These are phyloP conservation scores for Boechera retrofracta DNA, from an alignment of 345 rosid species.

Conservation along the genomic window DNA sequence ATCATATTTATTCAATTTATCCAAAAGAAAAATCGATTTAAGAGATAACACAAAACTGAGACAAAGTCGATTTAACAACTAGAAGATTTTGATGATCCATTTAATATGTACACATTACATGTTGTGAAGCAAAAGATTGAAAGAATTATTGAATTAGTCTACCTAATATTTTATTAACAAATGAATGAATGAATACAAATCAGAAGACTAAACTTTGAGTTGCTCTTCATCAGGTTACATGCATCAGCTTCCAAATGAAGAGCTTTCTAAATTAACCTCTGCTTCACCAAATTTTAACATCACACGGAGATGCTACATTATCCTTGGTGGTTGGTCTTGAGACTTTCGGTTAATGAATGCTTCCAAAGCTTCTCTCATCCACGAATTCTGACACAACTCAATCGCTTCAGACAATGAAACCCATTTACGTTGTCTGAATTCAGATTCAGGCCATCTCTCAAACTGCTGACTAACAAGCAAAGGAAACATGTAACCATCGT, in stretches of 20 bases:
- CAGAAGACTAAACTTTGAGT: slow-evolving; percentile 17
- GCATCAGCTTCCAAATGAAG: not conserved
- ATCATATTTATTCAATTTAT: no score
- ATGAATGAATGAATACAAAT: slow-evolving; percentile 31
- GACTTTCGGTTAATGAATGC: slow-evolving; percentile 47
- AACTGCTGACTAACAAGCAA: slow-evolving; percentile 54
- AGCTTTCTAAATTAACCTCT: no score
- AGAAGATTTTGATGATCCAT: not conserved
- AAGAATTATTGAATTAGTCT: slow-evolving; percentile 21
- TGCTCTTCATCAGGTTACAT: not conserved
- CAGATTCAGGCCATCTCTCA: slow-evolving; percentile 60
- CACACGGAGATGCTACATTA: no score
- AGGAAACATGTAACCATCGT: slow-evolving; percentile 62
- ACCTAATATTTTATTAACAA: not conserved
- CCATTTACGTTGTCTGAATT: slow-evolving; percentile 56
- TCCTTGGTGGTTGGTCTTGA: not conserved
- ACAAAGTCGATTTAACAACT: not conserved
- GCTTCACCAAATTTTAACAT: no score
- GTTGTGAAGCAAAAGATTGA: slow-evolving; percentile 14
- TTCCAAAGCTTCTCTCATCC: slow-evolving; percentile 73
- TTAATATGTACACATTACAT: slow-evolving; percentile 33
- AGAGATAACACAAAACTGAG: not conserved
- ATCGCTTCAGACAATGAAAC: slow-evolving; percentile 55
- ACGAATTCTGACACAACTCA: slow-evolving; percentile 52
- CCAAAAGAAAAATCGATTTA: no score